phyloP scores from a whole-genome alignment of 192 early-diverging fungal species.

The Coemansia sp. region DNA sequence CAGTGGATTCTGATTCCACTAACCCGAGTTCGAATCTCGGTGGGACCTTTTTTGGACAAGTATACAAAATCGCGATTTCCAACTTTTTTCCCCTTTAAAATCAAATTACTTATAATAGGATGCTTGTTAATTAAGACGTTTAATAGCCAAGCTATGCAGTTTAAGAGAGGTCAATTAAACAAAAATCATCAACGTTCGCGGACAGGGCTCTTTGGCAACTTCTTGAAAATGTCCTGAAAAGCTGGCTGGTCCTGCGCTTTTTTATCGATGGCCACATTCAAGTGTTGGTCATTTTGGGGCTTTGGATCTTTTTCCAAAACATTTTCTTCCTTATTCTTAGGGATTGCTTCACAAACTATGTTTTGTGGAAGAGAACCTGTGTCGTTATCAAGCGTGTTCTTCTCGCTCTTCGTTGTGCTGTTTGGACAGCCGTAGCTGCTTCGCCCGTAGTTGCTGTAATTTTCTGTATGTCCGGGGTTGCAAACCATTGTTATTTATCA shows the following conservation, averaged over 20 bases:
- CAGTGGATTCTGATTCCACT: slow-evolving; percentile 46
- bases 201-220: too few relatives aligned
- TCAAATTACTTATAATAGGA: too few relatives aligned
- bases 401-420: too few relatives aligned
- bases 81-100: too few relatives aligned
- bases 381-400: neutral
- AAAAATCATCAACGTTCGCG: too few relatives aligned
- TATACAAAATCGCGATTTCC: neutral
- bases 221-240: neutral
- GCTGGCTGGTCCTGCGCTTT: neutral
- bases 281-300: neutral
- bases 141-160: too few relatives aligned
- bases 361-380: neutral
- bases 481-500: neutral
- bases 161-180: too few relatives aligned
- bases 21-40: slow-evolving; percentile 54
- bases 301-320: neutral
- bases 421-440: neutral
- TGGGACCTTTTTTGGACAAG: slow-evolving; percentile 18
- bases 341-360: neutral
- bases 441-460: neutral
- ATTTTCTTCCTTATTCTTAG: neutral
- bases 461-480: neutral
- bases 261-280: neutral
- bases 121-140: too few relatives aligned